Evolutionary conservation across 1,284 basidiomycete species (phyloP).

Genomic region (Leccinum subrobustum): DNA sequence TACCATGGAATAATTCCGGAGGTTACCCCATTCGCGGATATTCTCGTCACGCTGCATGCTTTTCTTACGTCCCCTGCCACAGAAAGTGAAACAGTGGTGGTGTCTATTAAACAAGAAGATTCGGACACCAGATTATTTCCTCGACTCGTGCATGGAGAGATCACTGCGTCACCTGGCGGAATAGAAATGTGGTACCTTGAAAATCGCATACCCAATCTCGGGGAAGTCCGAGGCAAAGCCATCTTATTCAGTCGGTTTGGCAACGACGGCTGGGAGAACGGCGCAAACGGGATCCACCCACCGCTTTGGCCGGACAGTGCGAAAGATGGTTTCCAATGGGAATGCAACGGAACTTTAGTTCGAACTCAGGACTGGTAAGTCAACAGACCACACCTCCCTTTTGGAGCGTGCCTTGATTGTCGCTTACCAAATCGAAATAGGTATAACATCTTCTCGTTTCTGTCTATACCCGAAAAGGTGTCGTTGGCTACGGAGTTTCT

Average conservation of each 20-base stretch:
- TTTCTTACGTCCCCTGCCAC: conserved; percentile 65
- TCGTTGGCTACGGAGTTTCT: conserved; percentile 54
- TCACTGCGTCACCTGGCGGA: conserved; percentile 55
- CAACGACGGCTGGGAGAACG: conserved; percentile 62
- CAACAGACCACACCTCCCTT: background rate
- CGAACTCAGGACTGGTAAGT: conserved; percentile 81
- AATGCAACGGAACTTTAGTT: conserved; percentile 64
- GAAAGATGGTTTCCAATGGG: conserved; percentile 72
- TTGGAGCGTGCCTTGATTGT: background rate
- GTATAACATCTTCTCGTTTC: conserved; percentile 75
- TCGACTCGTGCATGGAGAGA: conserved; percentile 60
- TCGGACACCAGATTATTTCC: conserved; percentile 57
- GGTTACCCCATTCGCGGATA: conserved; percentile 60
- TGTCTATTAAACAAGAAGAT: conserved; percentile 88
- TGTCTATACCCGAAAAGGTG: conserved; percentile 79
- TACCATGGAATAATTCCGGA: conserved; percentile 81
- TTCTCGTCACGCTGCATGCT: conserved; percentile 55
- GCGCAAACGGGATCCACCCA: conserved; percentile 80
- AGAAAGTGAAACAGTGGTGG: conserved; percentile 70
- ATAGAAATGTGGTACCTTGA: conserved; percentile 76
- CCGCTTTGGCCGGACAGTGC: conserved; percentile 78
- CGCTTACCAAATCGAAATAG: conserved; percentile 37
- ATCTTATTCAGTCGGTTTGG: conserved; percentile 80
- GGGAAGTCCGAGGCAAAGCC: conserved; percentile 80
- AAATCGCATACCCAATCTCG: conserved; percentile 73